Evolutionary conservation across 2,329 filamentous ascomycete genomes (phyloP).

Genomic region (Pseudofabraea citricarpa): DNA sequence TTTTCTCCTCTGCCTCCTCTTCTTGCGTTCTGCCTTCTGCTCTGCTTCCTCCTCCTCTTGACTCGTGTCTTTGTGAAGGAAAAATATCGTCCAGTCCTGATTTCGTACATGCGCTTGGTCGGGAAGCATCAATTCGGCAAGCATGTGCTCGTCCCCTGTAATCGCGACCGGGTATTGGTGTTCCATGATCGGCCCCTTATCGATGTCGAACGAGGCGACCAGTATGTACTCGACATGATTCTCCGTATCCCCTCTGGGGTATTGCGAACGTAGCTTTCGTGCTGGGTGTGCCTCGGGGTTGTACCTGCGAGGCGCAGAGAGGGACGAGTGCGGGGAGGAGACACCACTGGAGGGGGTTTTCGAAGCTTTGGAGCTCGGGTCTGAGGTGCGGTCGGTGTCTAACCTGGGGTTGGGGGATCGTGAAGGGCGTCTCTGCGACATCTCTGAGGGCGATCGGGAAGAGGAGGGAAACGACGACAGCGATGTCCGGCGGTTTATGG

Average conservation of each 20-base stretch:
- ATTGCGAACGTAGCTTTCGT: conserved; percentile 65
- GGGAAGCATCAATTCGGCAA: conserved; percentile 96
- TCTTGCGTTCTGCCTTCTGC: conserved; percentile 48
- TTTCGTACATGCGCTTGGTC: conserved; percentile 93
- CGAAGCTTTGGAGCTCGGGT: conserved; percentile 52
- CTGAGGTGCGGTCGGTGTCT: conserved; percentile 51
- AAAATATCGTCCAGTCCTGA: conserved; percentile 99
- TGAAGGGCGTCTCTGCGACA: conserved; percentile 47
- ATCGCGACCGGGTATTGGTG: conserved; percentile 95
- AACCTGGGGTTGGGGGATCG: conserved; percentile 47
- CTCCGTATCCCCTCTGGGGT: conserved; percentile 67
- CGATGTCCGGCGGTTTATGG: conserved; percentile 45
- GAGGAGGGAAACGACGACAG: conserved; percentile 58
- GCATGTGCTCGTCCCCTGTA: conserved; percentile 94
- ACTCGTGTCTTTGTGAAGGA: conserved; percentile 90
- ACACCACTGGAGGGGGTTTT: conserved; percentile 55
- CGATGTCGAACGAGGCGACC: conserved; percentile 95
- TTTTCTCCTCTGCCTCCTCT: conserved; percentile 45
- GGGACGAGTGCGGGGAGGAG: conserved; percentile 55
- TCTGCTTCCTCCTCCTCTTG: conserved; percentile 77
- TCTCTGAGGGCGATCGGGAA: conserved; percentile 52
- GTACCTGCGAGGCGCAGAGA: conserved; percentile 47
- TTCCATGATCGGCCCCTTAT: conserved; percentile 94
- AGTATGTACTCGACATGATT: conserved; percentile 99
- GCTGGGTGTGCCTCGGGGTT: conserved; percentile 46